Conservation (phyloP, 2,329 filamentous ascomycete genomes). For the Orbilia ellipsospora region DNA sequence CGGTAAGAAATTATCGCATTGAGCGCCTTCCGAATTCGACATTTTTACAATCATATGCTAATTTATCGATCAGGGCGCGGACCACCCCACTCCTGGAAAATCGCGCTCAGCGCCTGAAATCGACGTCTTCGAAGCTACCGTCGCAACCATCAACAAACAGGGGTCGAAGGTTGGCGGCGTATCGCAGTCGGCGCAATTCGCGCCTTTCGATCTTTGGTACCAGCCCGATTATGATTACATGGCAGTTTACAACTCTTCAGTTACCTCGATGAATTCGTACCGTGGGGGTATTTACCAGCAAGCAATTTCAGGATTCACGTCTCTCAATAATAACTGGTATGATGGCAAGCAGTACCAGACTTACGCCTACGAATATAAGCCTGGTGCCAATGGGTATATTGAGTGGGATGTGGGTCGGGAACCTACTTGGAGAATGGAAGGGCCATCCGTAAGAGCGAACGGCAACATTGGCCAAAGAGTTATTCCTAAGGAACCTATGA, state of each 20-base stretch:
- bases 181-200: conserved; percentile 62
- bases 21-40: conserved; percentile 61
- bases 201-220: conserved; percentile 69
- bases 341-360: conserved; percentile 68
- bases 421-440: conserved; percentile 67
- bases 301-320: conserved; percentile 68
- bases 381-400: conserved; percentile 66
- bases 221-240: conserved; percentile 72
- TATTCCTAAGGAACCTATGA: conserved; percentile 68
- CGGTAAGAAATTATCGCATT: conserved; percentile 56
- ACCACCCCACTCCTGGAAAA: conserved; percentile 74
- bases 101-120: conserved; percentile 77
- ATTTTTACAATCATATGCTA: conserved; percentile 19
- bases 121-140: conserved; percentile 76
- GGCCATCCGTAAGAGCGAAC: conserved; percentile 66
- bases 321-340: conserved; percentile 69
- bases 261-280: conserved; percentile 67
- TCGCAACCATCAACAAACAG: conserved; percentile 59
- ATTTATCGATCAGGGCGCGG: conserved; percentile 63
- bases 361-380: conserved; percentile 69
- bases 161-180: conserved; percentile 61
- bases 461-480: conserved; percentile 66
- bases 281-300: conserved; percentile 69
- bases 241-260: conserved; percentile 66
- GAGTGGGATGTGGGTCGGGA: conserved; percentile 68